Base-by-base conservation (phyloP, 495 filamentous ascomycete genomes). In the Trichoderma reesei region DNA sequence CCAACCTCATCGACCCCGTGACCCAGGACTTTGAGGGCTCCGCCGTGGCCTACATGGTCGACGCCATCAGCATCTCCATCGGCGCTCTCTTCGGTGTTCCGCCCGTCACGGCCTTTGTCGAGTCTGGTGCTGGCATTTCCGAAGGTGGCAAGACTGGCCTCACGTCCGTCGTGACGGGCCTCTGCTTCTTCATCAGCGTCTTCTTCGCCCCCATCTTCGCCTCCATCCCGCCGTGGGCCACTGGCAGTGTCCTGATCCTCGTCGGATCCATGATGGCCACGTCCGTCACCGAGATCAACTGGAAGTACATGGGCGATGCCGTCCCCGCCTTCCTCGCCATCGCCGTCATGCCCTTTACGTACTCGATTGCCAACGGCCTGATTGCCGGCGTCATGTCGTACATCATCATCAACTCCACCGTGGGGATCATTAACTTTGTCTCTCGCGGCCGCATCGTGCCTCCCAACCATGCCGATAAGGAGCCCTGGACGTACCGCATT, bases 151-250 rank as follows among this genome's bases (percentile, higher is more conserved):
- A 85, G 67, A 93, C 90, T 0, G 90, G 90, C 8, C 76, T 93
- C n/a, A 92, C 89, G 1, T 86, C 90, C n/a, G 86, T 88, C 70
- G 74, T 82, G 51, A 86, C 90, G 0, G 90, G 90, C 36, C 38
- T 92, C 61, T 89, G 87, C 73, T 93, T 93, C 80, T 91, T 93
- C 79, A 85, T 93, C 70, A 81, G 88, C 41, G 83, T 93, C 41
- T 93, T 93, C 80, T 92, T 92, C 72, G 89, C 90, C 0, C 90
- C 90, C 1, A 90, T 93, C 65, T 92, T 92, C 71, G 89, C 90
- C 14, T 89, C 86, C 0, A 92, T 93, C 65, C 90, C 90, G 3
- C 83, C 88, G 0, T 93, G 89, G 89, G 90, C 90, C 1, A 93
- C 90, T 3, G 90, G 90, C 20, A 89, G 86, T 74, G 90, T 90